Percentiles rank a stretch among this genome's conserved stretches.
Evolutionary conservation across 192 early-diverging fungal genomes (phyloP).

Genomic region (Lobulomyces angularis): DNA sequence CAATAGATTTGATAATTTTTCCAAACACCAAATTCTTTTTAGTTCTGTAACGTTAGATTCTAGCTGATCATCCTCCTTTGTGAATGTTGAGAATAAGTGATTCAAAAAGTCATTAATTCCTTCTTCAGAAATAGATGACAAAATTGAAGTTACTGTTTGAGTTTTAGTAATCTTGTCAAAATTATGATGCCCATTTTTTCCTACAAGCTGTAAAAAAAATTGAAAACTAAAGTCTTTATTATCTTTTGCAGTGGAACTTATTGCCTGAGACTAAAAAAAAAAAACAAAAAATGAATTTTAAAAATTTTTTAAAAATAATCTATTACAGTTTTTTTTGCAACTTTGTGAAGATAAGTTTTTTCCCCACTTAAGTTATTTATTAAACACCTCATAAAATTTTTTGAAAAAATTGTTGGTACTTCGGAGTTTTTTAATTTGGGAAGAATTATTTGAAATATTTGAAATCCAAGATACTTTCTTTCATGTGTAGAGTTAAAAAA

Average conservation of each 20-base stretch:
- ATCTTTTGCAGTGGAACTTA: conserved; percentile 45
- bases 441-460: conserved; percentile 62
- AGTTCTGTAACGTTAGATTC: no score
- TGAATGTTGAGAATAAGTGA: no score
- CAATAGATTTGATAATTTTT: no score
- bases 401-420: conserved; percentile 61
- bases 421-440: conserved; percentile 37
- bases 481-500: conserved; percentile 71
- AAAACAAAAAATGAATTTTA: conserved; percentile 7
- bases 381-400: conserved; percentile 71
- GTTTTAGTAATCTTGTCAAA: conserved; percentile 61
- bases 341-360: conserved; percentile 66
- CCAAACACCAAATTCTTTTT: no score
- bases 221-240: conserved; percentile 62
- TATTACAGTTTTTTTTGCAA: conserved; percentile 55
- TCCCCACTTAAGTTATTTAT: conserved; percentile 73
- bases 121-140: conserved; percentile 53
- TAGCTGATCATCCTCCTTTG: no score
- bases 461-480: conserved; percentile 82
- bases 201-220: conserved; percentile 68
- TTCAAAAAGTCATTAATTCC: conserved; percentile 59
- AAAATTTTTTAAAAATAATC: conserved; percentile 1
- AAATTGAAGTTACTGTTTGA: conserved; percentile 66
- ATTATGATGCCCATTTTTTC: conserved; percentile 54
- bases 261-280: conserved; percentile 22